phyloP scores from a whole-genome alignment of 1,139 yeast species.

The Maudiozyma humilis region DNA sequence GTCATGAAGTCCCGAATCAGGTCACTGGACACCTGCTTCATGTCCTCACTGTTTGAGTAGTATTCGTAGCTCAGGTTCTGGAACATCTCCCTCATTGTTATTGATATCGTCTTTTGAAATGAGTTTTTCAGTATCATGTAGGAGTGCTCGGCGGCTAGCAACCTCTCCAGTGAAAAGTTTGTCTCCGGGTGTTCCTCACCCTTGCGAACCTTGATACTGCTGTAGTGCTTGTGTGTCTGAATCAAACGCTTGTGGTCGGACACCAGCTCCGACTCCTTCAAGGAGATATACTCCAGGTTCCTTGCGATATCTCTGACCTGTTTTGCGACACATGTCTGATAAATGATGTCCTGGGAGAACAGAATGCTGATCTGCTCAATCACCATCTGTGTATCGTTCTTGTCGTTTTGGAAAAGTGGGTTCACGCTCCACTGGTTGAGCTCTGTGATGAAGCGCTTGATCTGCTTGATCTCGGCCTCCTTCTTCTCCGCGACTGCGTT shows the following conservation, averaged over 20 bases:
- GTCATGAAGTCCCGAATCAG: slow-evolving; percentile 19
- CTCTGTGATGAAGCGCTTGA: slow-evolving; percentile 20
- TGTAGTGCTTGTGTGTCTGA: slow-evolving; percentile 17
- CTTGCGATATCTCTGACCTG: slow-evolving; percentile 15
- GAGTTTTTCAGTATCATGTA: slow-evolving; percentile 17
- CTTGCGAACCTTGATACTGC: slow-evolving; percentile 16
- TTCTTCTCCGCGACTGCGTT: slow-evolving; percentile 19
- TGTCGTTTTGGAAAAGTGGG: slow-evolving; percentile 10
- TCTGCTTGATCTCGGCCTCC: slow-evolving; percentile 17
- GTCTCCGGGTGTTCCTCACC: slow-evolving; percentile 24
- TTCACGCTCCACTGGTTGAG: slow-evolving; percentile 22
- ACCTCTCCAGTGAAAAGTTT: slow-evolving; percentile 19
- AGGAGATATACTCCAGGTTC: slow-evolving; percentile 19
- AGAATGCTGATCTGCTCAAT: slow-evolving; percentile 19
- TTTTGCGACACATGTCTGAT: slow-evolving; percentile 19
- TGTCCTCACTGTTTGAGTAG: slow-evolving; percentile 21
- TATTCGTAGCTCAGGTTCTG: slow-evolving; percentile 20
- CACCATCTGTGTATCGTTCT: slow-evolving; percentile 17
- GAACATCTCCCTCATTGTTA: slow-evolving; percentile 21
- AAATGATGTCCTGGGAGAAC: slow-evolving; percentile 20
- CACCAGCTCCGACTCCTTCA: slow-evolving; percentile 23
- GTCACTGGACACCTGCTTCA: slow-evolving; percentile 18
- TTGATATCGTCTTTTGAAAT: slow-evolving; percentile 21
- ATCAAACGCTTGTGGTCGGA: slow-evolving; percentile 18
- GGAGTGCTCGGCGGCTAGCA: slow-evolving; percentile 18